Base-by-base conservation (phyloP, 345 rosid genomes). In the Hypericum androsaemum region DNA sequence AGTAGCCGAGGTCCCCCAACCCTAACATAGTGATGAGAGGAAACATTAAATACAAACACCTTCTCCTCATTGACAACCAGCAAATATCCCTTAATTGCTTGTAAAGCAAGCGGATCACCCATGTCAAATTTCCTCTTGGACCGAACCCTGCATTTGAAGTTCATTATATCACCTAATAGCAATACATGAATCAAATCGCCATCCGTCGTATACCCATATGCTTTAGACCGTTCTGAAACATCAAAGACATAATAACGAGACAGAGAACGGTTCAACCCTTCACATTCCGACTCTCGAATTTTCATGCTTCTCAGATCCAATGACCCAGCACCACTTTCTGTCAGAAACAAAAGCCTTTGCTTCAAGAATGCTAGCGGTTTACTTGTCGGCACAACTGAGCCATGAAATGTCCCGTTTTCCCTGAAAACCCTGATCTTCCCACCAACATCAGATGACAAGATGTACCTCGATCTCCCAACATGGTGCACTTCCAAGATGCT, bases 251-350 rank as follows among this genome's bases (percentile, higher is more conserved):
- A 88, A 56, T 54, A 74, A 57, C 64, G 69, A 22, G 75, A 88
- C 22, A 80, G 61, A 39, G 94, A 81, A 53, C 73, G 79, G 66
- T 88, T 83, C 67, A 85, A 57, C 8, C 94, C 94, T 70, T 92
- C 97, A 60, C 97, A 92, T 32, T 83, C 84, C 0, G 95, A 74
- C 67, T 88, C 95, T 67, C 81, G 75, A 16, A 92, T 57, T 63
- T 74, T 88, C 97, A 88, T 92, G 75, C 62, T 85, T 71, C 90
- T 80, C 65, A 88, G 79, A 42, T 88, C 94, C 63, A 92, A 51
- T 8, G 97, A 92, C 32, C 98, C 95, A n/a, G 97, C 94, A 59
- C 98, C 97, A 10, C 66, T 75, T 62, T 88, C 88, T 0, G 95
- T 88, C 64, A 92, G 78, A 71, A 92, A 92, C 80, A 92, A 70